Base-by-base conservation (phyloP, 768 basidiomycete species). In the Phanerochaete carnosa region DNA sequence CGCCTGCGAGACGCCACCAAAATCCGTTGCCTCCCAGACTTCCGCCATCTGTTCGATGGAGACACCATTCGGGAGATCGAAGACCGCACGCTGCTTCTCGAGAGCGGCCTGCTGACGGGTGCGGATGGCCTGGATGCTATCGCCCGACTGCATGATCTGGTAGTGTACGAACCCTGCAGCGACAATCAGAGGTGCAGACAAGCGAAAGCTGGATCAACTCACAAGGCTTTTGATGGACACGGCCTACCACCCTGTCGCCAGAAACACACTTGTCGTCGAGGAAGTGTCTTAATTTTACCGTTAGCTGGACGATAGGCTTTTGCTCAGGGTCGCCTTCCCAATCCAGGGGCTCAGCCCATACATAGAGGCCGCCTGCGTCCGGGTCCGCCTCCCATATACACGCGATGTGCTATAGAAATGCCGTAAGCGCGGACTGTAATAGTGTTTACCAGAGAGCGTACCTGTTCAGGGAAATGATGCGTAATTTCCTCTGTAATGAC, bases 261-360 rank as follows among this genome's bases (percentile, higher is more conserved):
- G 58, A 62, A 0, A 72, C 70, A 25, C 72, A 70, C 19, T 73
- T 59, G 8, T 72, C 72, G 47, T 80, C 74, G 16, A 88, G 50
- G 64, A 74, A 82, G 68, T 75, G 87, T 35, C 64, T 66, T 29
- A 80, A 70, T 2, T 65, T 72, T n/a, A 92, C 76, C 25, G 78
- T 75, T 25, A 94, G 71, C 70, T 89, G 84, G 26, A 79, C 76
- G 29, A 91, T 80, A 1, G 86, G 85, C 39, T 68, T 65, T 13
- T 68, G 64, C 8, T 73, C 45, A 8, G 16, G n/a, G 11, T n/a
- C 76, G 56, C 76, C 71, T 0, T 64, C 62, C 9, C 71, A 82
- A 16, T 80, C 76, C 1, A 71, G 72, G 19, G 88, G 90, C 69
- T 90, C 82, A 12, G 92, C 82, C 79, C 84, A 93, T 2, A 90